Conservation (phyloP, 495 filamentous ascomycete genomes). For the Trypethelium eluteriae region DNA sequence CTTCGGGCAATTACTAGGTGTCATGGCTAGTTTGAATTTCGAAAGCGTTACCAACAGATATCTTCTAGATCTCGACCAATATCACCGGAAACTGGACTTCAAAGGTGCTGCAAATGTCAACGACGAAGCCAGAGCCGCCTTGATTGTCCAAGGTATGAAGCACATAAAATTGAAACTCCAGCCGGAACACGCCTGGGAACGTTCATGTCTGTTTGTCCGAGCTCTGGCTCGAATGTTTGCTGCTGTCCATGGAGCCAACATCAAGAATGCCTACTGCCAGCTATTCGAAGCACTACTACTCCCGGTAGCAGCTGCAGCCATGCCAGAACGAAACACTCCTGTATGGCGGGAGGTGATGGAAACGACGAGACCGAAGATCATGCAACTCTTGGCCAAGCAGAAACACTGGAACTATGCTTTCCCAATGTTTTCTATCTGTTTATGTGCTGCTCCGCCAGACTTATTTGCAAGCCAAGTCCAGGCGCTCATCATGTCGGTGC, state of each 20-base stretch:
- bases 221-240: constrained; percentile 73
- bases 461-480: constrained; percentile 79
- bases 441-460: constrained; percentile 81
- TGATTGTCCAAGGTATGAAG: constrained; percentile 84
- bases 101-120: constrained; percentile 52
- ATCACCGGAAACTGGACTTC: constrained; percentile 60
- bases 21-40: constrained; percentile 91
- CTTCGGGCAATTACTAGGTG: constrained; percentile 81
- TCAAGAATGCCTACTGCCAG: constrained; percentile 92
- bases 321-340: constrained; percentile 61
- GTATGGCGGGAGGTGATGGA: constrained; percentile 82
- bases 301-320: constrained; percentile 74
- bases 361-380: constrained; percentile 62
- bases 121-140: constrained; percentile 68
- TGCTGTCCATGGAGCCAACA: constrained; percentile 71
- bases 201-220: constrained; percentile 80
- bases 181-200: constrained; percentile 69
- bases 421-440: constrained; percentile 71
- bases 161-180: constrained; percentile 65
- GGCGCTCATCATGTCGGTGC: constrained; percentile 64
- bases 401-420: constrained; percentile 84
- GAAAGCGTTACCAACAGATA: constrained; percentile 74
- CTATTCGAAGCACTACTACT: constrained; percentile 78
- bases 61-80: constrained; percentile 65
- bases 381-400: constrained; percentile 79